Percentiles rank a stretch among this genome's conserved stretches.
phyloP scores from a whole-genome alignment of 1,284 basidiomycete genomes.

The Apiotrichum laibachii region DNA sequence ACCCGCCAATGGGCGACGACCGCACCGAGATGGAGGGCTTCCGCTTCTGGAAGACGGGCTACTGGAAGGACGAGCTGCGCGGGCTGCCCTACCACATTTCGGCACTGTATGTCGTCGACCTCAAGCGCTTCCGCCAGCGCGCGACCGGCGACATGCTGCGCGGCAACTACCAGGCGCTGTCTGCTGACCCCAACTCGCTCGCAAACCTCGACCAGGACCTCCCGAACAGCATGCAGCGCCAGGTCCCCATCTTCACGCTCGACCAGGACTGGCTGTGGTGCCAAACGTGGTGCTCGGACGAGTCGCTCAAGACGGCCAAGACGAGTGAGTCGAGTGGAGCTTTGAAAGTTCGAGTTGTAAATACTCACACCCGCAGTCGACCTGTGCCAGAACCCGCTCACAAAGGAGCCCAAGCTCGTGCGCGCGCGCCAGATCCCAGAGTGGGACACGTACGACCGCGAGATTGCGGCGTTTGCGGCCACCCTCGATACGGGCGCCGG shows the following conservation, averaged over 20 bases:
- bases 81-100: slow-evolving; percentile 83
- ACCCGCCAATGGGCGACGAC: slow-evolving; percentile 96
- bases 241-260: slow-evolving; percentile 84
- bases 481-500: slow-evolving; percentile 51
- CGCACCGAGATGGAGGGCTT: slow-evolving; percentile 94
- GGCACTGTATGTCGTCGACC: slow-evolving; percentile 91
- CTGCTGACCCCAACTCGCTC: slow-evolving; percentile 87
- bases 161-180: slow-evolving; percentile 86
- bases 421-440: slow-evolving; percentile 93
- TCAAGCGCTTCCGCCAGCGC: slow-evolving; percentile 88
- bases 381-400: slow-evolving; percentile 86
- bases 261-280: slow-evolving; percentile 89
- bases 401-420: slow-evolving; percentile 94
- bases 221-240: slow-evolving; percentile 83
- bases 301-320: slow-evolving; percentile 53
- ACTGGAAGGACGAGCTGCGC: slow-evolving; percentile 81
- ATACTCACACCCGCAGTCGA: slow-evolving; percentile 65
- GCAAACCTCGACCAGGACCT: slow-evolving; percentile 97
- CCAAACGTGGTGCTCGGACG: slow-evolving; percentile 57
- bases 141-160: slow-evolving; percentile 69
- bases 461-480: slow-evolving; percentile 61
- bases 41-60: slow-evolving; percentile 96
- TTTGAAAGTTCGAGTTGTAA: slow-evolving; percentile 1
- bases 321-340: slow-evolving; percentile 54
- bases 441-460: slow-evolving; percentile 85